A percentile compares a stretch with the other conserved stretches of the same genome.
Conservation (phyloP, 495 filamentous ascomycete species). For the Recurvomyces mirabilis region DNA sequence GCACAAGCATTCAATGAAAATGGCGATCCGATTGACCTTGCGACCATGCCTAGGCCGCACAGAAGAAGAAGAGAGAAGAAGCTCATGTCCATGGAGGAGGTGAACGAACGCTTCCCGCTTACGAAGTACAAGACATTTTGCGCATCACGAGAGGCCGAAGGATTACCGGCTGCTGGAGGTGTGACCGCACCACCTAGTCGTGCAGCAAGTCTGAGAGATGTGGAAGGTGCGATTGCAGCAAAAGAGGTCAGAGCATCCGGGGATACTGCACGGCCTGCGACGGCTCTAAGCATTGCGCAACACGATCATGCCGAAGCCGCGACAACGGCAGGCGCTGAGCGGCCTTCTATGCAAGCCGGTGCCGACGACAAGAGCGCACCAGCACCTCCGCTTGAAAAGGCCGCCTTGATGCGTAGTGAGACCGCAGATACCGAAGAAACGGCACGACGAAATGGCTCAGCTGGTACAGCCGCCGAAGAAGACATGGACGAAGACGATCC, state of each 20-base stretch:
- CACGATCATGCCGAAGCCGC: constrained; percentile 20
- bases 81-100: constrained; percentile 96
- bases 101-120: constrained; percentile 91
- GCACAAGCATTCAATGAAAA: constrained; percentile 62
- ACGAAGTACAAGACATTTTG: constrained; percentile 96
- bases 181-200: constrained; percentile 65
- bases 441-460: constrained; percentile 4
- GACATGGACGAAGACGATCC: constrained; percentile 70
- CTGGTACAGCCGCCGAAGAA: constrained; percentile 42
- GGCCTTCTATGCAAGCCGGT: constrained; percentile 4
- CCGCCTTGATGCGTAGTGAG: constrained; percentile 8
- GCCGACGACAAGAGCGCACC: constrained; percentile 8
- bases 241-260: constrained; percentile 27
- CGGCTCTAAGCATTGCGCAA: constrained; percentile 22
- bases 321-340: constrained; percentile 6
- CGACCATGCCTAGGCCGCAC: constrained; percentile 59
- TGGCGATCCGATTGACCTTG: constrained; percentile 76
- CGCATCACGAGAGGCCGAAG: constrained; percentile 67
- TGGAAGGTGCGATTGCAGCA: constrained; percentile 35
- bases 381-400: constrained; percentile 15
- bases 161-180: constrained; percentile 73
- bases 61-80: constrained; percentile 88
- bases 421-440: neutral
- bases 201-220: constrained; percentile 49
- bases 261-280: constrained; percentile 21